Percentiles rank a stretch among this genome's conserved stretches.
These are phyloP conservation scores for Cocos nucifera DNA, from an alignment of 176 grass and related monocot species.

Conservation along the genomic window DNA sequence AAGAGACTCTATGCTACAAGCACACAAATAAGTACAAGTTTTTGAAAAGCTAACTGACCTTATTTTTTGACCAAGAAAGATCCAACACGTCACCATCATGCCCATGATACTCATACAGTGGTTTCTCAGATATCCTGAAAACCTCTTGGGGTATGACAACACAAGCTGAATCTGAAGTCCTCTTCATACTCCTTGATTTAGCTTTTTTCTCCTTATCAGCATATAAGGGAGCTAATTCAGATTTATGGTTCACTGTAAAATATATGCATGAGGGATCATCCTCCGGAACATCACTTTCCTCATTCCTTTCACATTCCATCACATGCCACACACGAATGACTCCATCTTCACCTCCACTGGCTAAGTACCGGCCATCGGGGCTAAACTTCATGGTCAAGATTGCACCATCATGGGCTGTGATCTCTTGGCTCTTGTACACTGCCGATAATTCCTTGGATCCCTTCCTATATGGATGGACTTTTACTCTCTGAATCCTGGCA, in stretches of 20 bases:
- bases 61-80: constrained; percentile 77
- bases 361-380: constrained; percentile 68
- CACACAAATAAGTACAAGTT: too few species aligned
- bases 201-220: constrained; percentile 22
- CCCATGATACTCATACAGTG: constrained; percentile 64
- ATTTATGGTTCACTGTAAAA: constrained; percentile 37
- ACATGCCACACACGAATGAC: constrained; percentile 70
- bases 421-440: constrained; percentile 56
- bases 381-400: constrained; percentile 90
- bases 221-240: constrained; percentile 33
- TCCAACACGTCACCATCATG: constrained; percentile 74
- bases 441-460: constrained; percentile 65
- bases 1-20: too few species aligned
- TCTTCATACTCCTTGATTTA: constrained; percentile 43
- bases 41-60: constrained; percentile 31
- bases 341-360: constrained; percentile 76
- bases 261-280: constrained; percentile 73
- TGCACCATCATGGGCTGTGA: constrained; percentile 78
- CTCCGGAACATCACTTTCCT: constrained; percentile 32
- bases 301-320: constrained; percentile 31
- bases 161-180: constrained; percentile 49
- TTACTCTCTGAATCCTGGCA: constrained; percentile 43
- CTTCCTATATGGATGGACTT: constrained; percentile 51
- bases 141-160: constrained; percentile 56
- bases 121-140: constrained; percentile 61